These are phyloP conservation scores for Rhodotorula sp. DNA, from an alignment of 1,284 basidiomycete genomes.

Conservation along the genomic window DNA sequence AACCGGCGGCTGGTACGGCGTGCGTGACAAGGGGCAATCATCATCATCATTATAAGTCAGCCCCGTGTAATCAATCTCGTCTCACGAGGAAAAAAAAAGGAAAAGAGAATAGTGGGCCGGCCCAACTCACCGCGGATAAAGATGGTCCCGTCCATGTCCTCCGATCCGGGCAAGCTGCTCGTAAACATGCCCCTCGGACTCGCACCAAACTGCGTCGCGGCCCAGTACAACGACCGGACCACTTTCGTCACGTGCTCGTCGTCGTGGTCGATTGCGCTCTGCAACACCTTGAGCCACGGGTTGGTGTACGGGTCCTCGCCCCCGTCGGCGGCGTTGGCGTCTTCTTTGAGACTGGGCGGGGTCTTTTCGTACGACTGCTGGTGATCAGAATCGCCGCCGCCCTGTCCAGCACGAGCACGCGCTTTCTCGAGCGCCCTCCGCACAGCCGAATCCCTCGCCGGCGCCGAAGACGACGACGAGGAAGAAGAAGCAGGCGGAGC, in stretches of 20 bases:
- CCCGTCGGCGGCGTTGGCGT: background rate
- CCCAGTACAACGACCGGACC: slow-evolving; percentile 42
- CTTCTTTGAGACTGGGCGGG: background rate
- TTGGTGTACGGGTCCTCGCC: slow-evolving; percentile 13
- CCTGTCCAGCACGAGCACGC: background rate
- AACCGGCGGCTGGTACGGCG: slow-evolving; percentile 16
- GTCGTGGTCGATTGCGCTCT: slow-evolving; percentile 38
- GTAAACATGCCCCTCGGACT: slow-evolving; percentile 38
- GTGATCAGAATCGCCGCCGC: background rate
- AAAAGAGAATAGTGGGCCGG: too few species aligned
- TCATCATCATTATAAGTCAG: background rate
- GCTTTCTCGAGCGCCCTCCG: slow-evolving; percentile 3
- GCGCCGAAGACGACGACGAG: background rate
- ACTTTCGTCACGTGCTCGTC: slow-evolving; percentile 45
- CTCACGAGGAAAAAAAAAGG: too few species aligned
- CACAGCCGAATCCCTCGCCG: slow-evolving; percentile 7
- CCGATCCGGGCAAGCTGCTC: slow-evolving; percentile 34
- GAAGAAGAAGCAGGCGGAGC: slow-evolving; percentile 14
- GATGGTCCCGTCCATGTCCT: slow-evolving; percentile 41
- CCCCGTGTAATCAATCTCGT: background rate
- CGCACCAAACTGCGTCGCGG: slow-evolving; percentile 40
- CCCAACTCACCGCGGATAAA: slow-evolving; percentile 36
- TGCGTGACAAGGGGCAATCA: background rate
- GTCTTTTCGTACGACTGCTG: background rate
- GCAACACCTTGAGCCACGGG: slow-evolving; percentile 33